Conservation (phyloP, 345 rosid genomes). For the Populus pruinosa region DNA sequence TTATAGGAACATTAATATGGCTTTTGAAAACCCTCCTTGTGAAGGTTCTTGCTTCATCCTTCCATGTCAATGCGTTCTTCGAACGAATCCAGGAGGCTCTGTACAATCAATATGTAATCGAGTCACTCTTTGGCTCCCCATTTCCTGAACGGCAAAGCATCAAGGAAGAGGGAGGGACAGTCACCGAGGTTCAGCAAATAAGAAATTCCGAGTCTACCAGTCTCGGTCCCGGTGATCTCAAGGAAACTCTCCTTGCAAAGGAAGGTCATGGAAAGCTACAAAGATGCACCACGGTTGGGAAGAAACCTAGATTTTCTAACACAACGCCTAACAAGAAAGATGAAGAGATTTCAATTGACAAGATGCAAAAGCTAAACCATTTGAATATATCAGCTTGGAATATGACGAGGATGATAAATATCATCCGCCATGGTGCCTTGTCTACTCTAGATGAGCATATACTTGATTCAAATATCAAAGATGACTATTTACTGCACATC, state of each 20-base stretch:
- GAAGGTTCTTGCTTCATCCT: conserved; percentile 46
- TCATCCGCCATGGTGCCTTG: conserved; percentile 31
- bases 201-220: not conserved
- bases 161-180: not conserved
- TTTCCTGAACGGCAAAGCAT: conserved; percentile 5
- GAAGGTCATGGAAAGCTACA: conserved; percentile 1
- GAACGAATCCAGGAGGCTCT: conserved; percentile 52
- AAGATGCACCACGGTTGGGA: conserved; percentile 13
- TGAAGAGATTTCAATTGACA: conserved; percentile 28
- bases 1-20: conserved; percentile 43
- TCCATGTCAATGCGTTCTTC: conserved; percentile 46
- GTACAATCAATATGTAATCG: conserved; percentile 45
- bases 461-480: conserved; percentile 36
- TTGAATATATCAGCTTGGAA: conserved; percentile 44
- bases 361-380: conserved; percentile 36
- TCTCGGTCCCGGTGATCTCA: conserved; percentile 8
- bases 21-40: conserved; percentile 47
- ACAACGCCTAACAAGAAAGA: conserved; percentile 17
- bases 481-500: conserved; percentile 34
- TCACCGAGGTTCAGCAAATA: not conserved
- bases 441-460: conserved; percentile 50
- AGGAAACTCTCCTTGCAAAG: conserved; percentile 19
- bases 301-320: conserved; percentile 5
- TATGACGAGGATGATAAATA: conserved; percentile 40
- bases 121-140: conserved; percentile 36